phyloP scores from a whole-genome alignment of 1,284 basidiomycete species.

The Clitocybe nebularis region DNA sequence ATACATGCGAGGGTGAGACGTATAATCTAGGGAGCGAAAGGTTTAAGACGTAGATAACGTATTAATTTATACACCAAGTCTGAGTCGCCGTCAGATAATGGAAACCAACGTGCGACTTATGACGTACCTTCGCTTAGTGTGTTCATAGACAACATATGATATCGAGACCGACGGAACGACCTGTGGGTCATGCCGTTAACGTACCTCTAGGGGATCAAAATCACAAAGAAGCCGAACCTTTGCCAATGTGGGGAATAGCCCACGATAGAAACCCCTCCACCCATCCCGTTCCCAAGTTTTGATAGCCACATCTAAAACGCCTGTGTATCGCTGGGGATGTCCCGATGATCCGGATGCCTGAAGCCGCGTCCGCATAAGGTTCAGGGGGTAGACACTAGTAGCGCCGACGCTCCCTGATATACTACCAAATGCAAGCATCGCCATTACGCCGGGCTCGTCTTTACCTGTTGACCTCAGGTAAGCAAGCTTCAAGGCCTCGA shows the following conservation, averaged over 20 bases:
- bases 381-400: conserved; percentile 88
- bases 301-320: conserved; percentile 81
- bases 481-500: conserved; percentile 84
- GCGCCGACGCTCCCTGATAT: conserved; percentile 90
- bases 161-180: conserved; percentile 94
- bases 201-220: conserved; percentile 1
- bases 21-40: conserved; percentile 6
- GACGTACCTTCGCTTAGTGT: conserved; percentile 70
- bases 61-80: conserved; percentile 38
- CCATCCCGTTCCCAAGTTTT: conserved; percentile 88
- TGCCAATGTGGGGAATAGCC: conserved; percentile 85
- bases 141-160: conserved; percentile 89
- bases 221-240: conserved; percentile 51
- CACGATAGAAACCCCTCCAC: conserved; percentile 93
- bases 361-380: conserved; percentile 89
- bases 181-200: conserved; percentile 30
- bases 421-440: conserved; percentile 83
- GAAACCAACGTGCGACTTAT: too few relatives aligned
- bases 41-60: conserved; percentile 11
- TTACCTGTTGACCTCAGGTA: conserved; percentile 78
- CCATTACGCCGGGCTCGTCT: conserved; percentile 82
- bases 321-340: conserved; percentile 86
- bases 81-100: conserved; percentile 15
- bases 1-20: conserved; percentile 2
- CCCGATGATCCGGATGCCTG: conserved; percentile 95